Evolutionary conservation across 2,329 filamentous ascomycete species (phyloP).

Genomic region (Incumbomyces lentus): DNA sequence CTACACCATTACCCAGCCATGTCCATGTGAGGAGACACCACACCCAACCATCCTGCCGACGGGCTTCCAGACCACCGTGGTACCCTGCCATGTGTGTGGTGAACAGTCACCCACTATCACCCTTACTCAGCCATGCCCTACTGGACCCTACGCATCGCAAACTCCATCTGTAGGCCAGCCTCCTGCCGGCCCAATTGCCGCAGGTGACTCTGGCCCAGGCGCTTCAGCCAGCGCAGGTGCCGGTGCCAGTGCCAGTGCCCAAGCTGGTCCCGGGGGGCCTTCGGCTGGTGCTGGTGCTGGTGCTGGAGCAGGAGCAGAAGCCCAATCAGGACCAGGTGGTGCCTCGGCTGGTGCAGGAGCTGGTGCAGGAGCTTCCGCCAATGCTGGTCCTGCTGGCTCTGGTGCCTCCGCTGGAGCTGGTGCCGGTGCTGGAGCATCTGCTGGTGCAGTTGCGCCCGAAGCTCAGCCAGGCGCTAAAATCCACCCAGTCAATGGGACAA

Average conservation of each 20-base stretch:
- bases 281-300: constrained; percentile 6
- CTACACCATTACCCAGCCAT: constrained; percentile 27
- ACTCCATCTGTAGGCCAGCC: constrained; percentile 9
- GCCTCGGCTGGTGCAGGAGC: constrained; percentile 6
- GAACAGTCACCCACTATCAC: constrained; percentile 14
- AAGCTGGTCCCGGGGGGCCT: constrained; percentile 8
- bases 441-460: neutral
- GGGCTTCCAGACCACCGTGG: constrained; percentile 19
- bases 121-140: constrained; percentile 17
- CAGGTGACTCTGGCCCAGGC: neutral
- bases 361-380: constrained; percentile 4
- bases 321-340: constrained; percentile 4
- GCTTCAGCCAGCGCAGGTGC: constrained; percentile 10
- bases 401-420: constrained; percentile 11
- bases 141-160: constrained; percentile 16
- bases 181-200: neutral
- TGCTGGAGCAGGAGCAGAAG: constrained; percentile 8
- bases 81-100: constrained; percentile 14
- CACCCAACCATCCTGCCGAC: constrained; percentile 8
- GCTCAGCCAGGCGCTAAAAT: neutral
- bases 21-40: constrained; percentile 18
- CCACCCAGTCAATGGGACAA: constrained; percentile 3
- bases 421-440: neutral
- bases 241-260: constrained; percentile 15
- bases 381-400: constrained; percentile 14